A percentile compares a stretch with the other conserved stretches of the same genome.
phyloP scores from a whole-genome alignment of 2,329 filamentous ascomycete species.

The Ophiognomonia clavigignenti-juglandacearum region DNA sequence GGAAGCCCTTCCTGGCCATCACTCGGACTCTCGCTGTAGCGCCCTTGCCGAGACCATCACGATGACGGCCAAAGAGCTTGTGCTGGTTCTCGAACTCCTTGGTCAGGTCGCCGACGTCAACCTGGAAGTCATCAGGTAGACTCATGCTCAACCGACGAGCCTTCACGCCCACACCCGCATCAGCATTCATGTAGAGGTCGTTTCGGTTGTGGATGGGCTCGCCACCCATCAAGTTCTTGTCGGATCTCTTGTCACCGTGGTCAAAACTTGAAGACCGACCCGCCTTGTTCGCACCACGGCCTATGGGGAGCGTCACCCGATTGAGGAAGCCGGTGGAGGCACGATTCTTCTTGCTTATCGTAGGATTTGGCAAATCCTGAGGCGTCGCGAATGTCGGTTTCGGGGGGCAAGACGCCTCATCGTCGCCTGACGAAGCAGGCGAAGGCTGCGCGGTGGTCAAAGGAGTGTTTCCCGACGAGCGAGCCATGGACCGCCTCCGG shows the following conservation, averaged over 20 bases:
- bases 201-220: constrained; percentile 19
- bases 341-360: constrained; percentile 45
- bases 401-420: too few relatives aligned
- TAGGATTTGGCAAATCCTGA: constrained; percentile 37
- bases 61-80: constrained; percentile 66
- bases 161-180: constrained; percentile 70
- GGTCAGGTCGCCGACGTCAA: constrained; percentile 64
- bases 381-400: constrained; percentile 25
- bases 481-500: constrained; percentile 43
- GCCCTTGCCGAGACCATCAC: constrained; percentile 74
- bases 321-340: constrained; percentile 47
- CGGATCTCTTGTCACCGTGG: constrained; percentile 24
- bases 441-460: constrained; percentile 48
- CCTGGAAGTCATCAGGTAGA: constrained; percentile 68
- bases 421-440: constrained; percentile 39
- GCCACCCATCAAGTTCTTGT: constrained; percentile 23
- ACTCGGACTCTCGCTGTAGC: constrained; percentile 78
- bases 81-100: constrained; percentile 67
- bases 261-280: constrained; percentile 48
- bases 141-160: constrained; percentile 71
- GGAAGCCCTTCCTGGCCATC: constrained; percentile 66
- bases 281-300: constrained; percentile 20
- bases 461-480: constrained; percentile 37
- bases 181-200: constrained; percentile 45
- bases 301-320: constrained; percentile 42